phyloP scores from a whole-genome alignment of 306 rosid species.

The Corylus heterophylla region DNA sequence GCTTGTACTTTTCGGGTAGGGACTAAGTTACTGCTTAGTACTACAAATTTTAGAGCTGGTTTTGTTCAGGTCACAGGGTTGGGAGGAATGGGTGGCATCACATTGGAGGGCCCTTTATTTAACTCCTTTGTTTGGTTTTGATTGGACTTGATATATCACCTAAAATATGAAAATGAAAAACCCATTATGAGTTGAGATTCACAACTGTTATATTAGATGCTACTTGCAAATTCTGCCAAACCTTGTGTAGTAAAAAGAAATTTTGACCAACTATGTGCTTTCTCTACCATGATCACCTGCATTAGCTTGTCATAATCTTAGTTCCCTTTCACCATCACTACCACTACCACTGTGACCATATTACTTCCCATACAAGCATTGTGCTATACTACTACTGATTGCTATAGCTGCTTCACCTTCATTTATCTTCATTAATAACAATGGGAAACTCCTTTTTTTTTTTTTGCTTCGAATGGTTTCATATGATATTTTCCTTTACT shows the following conservation, averaged over 20 bases:
- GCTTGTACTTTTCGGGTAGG: constrained; percentile 68
- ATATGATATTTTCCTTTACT: constrained; percentile 9
- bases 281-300: not conserved
- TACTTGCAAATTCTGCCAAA: not conserved
- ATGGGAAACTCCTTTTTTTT: constrained; percentile 23
- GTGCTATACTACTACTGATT: no score
- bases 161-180: not conserved
- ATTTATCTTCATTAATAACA: constrained; percentile 11
- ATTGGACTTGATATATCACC: constrained; percentile 6
- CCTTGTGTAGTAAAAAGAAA: not conserved
- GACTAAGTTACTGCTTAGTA: constrained; percentile 14
- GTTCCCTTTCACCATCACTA: not conserved
- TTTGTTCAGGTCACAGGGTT: constrained; percentile 3
- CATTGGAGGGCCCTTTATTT: not conserved
- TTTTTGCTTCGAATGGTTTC: constrained; percentile 1
- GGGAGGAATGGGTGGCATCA: not conserved
- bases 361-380: not conserved
- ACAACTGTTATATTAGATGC: not conserved
- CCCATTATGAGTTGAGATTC: not conserved
- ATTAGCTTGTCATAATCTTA: not conserved
- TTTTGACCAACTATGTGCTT: not conserved
- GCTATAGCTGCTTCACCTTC: not conserved
- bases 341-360: not conserved
- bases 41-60: not conserved
- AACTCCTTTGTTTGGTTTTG: not conserved